phyloP scores from a whole-genome alignment of 2,329 filamentous ascomycete species.

The Emydomyces testavorans region DNA sequence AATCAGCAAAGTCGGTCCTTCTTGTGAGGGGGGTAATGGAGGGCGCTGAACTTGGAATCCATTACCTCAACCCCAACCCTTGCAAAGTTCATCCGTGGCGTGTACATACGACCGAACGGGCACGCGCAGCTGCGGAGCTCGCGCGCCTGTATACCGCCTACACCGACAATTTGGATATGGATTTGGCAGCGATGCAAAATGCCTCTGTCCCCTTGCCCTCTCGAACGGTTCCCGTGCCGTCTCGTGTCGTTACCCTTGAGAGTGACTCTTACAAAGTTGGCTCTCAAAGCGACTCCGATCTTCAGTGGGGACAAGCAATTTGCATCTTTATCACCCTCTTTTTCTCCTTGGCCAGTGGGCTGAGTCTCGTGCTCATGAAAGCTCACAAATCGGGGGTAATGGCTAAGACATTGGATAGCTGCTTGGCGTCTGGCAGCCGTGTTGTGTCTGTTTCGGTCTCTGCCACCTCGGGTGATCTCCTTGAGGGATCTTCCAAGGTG shows the following conservation, averaged over 20 bases:
- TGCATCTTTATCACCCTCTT: slow-evolving; percentile 1
- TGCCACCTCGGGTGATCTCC: background rate
- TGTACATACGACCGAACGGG: no score
- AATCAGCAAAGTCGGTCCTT: background rate
- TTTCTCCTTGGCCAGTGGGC: background rate
- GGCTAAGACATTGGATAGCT: background rate
- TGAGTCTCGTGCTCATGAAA: background rate
- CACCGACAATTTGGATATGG: background rate
- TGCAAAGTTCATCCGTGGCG: background rate
- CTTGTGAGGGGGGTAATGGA: background rate
- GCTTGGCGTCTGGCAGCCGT: background rate
- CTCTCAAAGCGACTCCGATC: background rate
- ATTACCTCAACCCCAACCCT: background rate
- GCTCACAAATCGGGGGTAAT: background rate
- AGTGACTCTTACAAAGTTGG: background rate
- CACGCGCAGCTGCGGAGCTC: background rate
- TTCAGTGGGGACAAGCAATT: background rate
- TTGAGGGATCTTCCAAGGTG: background rate
- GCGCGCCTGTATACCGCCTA: background rate
- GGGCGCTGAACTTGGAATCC: background rate
- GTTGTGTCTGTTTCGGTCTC: background rate
- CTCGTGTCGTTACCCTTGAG: background rate
- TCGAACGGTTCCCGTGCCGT: background rate
- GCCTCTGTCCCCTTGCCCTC: background rate
- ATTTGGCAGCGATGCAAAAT: background rate